Conservation (phyloP, 2,329 filamentous ascomycete genomes). For the Fonsecaea pedrosoi region DNA sequence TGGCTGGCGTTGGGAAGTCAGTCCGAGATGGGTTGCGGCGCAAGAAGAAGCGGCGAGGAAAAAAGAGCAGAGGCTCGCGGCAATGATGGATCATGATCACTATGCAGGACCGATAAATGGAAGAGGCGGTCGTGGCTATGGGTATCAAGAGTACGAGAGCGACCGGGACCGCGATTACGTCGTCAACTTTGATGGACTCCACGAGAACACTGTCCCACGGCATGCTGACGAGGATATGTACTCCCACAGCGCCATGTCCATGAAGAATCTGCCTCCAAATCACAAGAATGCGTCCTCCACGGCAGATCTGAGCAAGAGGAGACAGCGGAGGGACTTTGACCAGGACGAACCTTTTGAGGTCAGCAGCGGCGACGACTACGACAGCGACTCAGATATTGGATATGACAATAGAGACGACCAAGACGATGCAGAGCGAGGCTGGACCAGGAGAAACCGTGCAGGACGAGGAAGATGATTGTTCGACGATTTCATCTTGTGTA, state of each 20-base stretch:
- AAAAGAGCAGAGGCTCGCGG: constrained; percentile 33
- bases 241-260: constrained; percentile 36
- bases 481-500: not conserved
- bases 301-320: constrained; percentile 22
- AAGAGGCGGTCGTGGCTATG: constrained; percentile 17
- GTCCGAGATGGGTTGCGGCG: constrained; percentile 75
- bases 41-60: constrained; percentile 43
- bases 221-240: constrained; percentile 23
- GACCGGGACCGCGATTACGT: constrained; percentile 23
- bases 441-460: constrained; percentile 21
- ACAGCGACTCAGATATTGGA: constrained; percentile 29
- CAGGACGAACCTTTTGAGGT: constrained; percentile 14
- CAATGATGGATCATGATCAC: constrained; percentile 39
- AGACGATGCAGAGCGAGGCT: constrained; percentile 20
- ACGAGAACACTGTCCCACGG: constrained; percentile 5
- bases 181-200: constrained; percentile 13
- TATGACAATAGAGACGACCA: constrained; percentile 13
- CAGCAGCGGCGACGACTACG: constrained; percentile 26
- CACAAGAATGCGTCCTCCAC: constrained; percentile 10
- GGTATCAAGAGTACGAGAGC: constrained; percentile 23
- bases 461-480: not conserved
- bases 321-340: constrained; percentile 23
- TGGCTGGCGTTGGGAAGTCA: constrained; percentile 93
- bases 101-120: constrained; percentile 3
- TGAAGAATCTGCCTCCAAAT: constrained; percentile 24